Evolutionary conservation across 2,329 filamentous ascomycete species (phyloP), one percentile per base, ranked within the genome.

Genomic region (Talaromyces pinophilus): DNA sequence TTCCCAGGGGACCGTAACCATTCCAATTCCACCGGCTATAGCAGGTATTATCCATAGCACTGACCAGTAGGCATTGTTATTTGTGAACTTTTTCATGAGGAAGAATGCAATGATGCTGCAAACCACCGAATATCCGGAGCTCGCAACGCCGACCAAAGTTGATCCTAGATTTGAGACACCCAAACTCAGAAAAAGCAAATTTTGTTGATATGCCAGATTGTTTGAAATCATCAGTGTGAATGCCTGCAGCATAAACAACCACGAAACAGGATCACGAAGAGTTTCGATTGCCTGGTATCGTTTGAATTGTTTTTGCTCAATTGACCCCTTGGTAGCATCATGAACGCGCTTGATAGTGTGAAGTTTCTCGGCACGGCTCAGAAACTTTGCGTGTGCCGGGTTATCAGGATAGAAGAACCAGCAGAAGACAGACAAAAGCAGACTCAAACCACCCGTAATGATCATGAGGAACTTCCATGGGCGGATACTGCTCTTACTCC

Each of bases 151-250:
- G 2, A 81, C 78, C 1, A 81, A 75, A 0, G 80, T 81, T 0
- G 79, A 81, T 0, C 77, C 79, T 0, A 81, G 70, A 10, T 71
- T 72, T 3, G 72, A 73, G 10, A 81, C 74, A 0, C 79, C 79
- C 3, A 81, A 72, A 0, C 72, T 71, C 1, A 72, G 71, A 0
- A 72, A 75, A 10, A 81, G 72, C 2, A 81, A 72, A 60, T 78
- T 80, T 61, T 80, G 77, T 66, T 82, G 79, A 59, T 80, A 81
- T 22, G 74, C 74, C 44, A 81, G 72, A 66, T 80, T 81, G 65
- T 81, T 80, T 2, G 75, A 72, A 59, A 75, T 70, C 72, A 70
- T 70, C 3, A 70, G 46, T 1, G 68, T 70, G 17, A 70, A 70
- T 1, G 63, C 40, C 52, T 70, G 68, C 15, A 70, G 46, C 11